Evolutionary conservation across 2,329 filamentous ascomycete genomes (phyloP).

Genomic region (Penicillium olsonii): DNA sequence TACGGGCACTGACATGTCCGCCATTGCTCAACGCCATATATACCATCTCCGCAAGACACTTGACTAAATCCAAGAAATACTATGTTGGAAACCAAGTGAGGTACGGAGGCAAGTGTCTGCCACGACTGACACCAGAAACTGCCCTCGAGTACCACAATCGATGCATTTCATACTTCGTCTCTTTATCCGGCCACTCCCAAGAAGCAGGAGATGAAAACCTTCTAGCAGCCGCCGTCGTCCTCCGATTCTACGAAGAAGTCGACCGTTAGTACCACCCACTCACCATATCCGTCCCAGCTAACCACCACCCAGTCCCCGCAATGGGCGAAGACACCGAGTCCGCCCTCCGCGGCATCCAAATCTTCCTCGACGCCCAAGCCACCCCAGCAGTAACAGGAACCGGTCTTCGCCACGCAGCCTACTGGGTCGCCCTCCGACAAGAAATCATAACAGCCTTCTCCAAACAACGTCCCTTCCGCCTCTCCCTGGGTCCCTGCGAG

Average conservation of each 20-base stretch:
- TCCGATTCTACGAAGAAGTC: conserved; percentile 48
- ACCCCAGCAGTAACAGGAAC: conserved; percentile 17
- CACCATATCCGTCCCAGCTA: not conserved
- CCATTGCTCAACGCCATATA: conserved; percentile 44
- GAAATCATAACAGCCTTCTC: conserved; percentile 52
- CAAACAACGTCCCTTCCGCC: conserved; percentile 41
- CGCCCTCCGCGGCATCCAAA: conserved; percentile 24
- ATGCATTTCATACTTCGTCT: conserved; percentile 44
- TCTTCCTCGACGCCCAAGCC: conserved; percentile 37
- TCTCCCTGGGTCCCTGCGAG: conserved; percentile 41
- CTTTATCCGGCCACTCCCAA: conserved; percentile 40
- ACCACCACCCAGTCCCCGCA: conserved; percentile 13
- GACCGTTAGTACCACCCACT: conserved; percentile 25
- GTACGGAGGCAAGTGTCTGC: conserved; percentile 28
- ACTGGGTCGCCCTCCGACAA: conserved; percentile 53
- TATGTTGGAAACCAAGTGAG: conserved; percentile 19
- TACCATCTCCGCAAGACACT: conserved; percentile 41
- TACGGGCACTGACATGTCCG: conserved; percentile 42
- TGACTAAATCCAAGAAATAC: conserved; percentile 33
- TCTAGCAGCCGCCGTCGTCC: conserved; percentile 43
- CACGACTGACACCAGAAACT: conserved; percentile 35
- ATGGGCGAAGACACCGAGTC: conserved; percentile 23
- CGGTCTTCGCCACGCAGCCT: conserved; percentile 46
- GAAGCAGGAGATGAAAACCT: conserved; percentile 41
- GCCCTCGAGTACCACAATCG: conserved; percentile 45